Base-by-base conservation (phyloP, 2,329 filamentous ascomycete genomes). In the Dactylellina cionopaga region DNA sequence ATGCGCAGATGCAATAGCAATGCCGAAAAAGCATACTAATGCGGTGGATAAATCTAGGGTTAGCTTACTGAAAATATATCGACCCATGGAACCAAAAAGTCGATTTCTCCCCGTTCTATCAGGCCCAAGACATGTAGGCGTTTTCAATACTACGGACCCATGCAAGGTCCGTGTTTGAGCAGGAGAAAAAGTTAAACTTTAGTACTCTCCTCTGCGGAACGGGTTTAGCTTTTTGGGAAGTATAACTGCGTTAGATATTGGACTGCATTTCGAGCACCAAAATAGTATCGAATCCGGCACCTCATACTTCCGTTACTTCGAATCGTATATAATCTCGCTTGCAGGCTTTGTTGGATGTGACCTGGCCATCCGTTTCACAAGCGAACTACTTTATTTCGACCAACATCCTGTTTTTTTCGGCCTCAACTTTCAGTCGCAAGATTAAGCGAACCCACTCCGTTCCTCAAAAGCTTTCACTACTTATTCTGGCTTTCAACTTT, bases 191-290 rank as follows among this genome's bases (percentile, higher is more conserved):
- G n/a, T n/a, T n/a, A n/a, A n/a, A n/a, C n/a, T n/a, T 58, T 56
- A 35, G 44, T 63, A 52, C 52, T 44, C 62, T 66, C 51, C 41
- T 58, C 43, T 22, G 35, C 13, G 39, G 27, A 37, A 15, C 62
- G 41, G 62, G 62, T 43, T 51, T 37, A 65, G 49, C 13, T 19
- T 43, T 11, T n/a, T 19, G 39, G 39, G 15, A 17, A n/a, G 33
- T 49, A 65, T 65, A 49, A 29, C 41, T 47, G 35, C 51, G 41
- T 66, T 46, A 56, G 62, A 33, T 49, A 51, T 22, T n/a, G 3
- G 15, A 17, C 58, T 56, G 51, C 39, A 44, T 17, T 7, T 3
- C 24, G 13, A 31, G n/a, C 27, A 47, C 39, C 43, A 41, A 64
- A 64, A 64, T 54, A 64, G 59, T 37, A 47, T 15, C n/a, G 13